Evolutionary conservation across 805 yeast species (phyloP).

Genomic region (Phaffomyces thermotolerans): DNA sequence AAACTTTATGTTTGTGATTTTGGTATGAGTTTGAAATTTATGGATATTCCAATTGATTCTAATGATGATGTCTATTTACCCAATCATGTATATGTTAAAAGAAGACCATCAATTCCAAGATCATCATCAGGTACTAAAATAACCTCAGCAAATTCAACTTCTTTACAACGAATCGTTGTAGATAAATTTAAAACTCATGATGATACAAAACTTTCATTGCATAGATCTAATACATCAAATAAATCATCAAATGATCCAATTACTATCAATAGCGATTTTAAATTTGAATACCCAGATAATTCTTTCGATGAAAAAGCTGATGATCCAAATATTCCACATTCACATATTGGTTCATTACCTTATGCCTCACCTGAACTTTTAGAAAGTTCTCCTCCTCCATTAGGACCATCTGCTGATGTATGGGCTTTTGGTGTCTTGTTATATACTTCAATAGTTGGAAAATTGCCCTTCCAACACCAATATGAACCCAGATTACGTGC

Average conservation of each 20-base stretch:
- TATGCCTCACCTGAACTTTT: slow-evolving; percentile 88
- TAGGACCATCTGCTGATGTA: slow-evolving; percentile 66
- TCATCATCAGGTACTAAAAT: slow-evolving; percentile 25
- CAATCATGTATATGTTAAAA: slow-evolving; percentile 10
- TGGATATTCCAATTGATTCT: slow-evolving; percentile 5
- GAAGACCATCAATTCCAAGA: slow-evolving; percentile 27
- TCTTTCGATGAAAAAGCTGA: slow-evolving; percentile 2
- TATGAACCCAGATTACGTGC: slow-evolving; percentile 74
- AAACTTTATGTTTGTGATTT: slow-evolving; percentile 71
- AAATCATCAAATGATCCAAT: background rate
- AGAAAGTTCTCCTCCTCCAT: slow-evolving; percentile 50
- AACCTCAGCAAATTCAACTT: slow-evolving; percentile 5
- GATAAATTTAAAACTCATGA: slow-evolving; percentile 26
- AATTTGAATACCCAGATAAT: slow-evolving; percentile 11
- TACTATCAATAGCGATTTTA: slow-evolving; percentile 12
- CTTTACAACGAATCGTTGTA: slow-evolving; percentile 19
- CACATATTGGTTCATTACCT: slow-evolving; percentile 83
- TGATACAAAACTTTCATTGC: slow-evolving; percentile 17
- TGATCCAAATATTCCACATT: slow-evolving; percentile 37
- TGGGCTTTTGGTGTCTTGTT: slow-evolving; percentile 88
- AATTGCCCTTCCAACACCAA: slow-evolving; percentile 77
- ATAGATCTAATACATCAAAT: background rate
- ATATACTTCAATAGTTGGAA: slow-evolving; percentile 67
- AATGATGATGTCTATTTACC: slow-evolving; percentile 16
- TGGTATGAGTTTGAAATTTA: slow-evolving; percentile 58